Evolutionary conservation across 495 filamentous ascomycete genomes (phyloP).

Genomic region (Aspergillus nidulans): DNA sequence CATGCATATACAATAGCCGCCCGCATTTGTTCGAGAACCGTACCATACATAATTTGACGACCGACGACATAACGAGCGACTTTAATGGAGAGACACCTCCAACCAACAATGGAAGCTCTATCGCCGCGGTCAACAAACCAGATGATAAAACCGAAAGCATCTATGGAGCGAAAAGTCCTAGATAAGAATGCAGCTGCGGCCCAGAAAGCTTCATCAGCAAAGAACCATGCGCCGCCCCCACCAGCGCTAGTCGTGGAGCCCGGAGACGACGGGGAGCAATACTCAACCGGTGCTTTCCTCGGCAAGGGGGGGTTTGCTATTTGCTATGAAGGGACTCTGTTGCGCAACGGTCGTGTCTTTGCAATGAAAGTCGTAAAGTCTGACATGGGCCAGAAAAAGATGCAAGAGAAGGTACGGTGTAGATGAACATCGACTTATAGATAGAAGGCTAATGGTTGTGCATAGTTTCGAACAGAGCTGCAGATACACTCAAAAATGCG

Average conservation of each 20-base stretch:
- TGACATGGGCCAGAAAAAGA: slow-evolving; percentile 77
- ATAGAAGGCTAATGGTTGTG: slow-evolving; percentile 23
- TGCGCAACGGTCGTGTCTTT: slow-evolving; percentile 60
- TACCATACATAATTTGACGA: slow-evolving; percentile 16
- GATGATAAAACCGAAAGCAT: slow-evolving; percentile 40
- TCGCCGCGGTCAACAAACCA: slow-evolving; percentile 68
- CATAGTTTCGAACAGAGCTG: slow-evolving; percentile 91
- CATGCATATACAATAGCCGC: slow-evolving; percentile 5
- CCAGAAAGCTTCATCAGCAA: slow-evolving; percentile 38
- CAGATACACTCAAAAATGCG: slow-evolving; percentile 98
- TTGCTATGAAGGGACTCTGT: slow-evolving; percentile 72
- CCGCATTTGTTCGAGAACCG: slow-evolving; percentile 12
- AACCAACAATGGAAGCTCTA: slow-evolving; percentile 61
- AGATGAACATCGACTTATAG: neutral
- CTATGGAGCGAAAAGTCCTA: slow-evolving; percentile 43
- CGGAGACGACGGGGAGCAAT: slow-evolving; percentile 66
- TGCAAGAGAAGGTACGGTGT: slow-evolving; percentile 75
- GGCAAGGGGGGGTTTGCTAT: slow-evolving; percentile 96
- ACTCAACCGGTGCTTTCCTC: slow-evolving; percentile 75
- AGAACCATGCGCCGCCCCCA: slow-evolving; percentile 68
- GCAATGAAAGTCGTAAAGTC: slow-evolving; percentile 90
- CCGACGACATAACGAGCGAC: slow-evolving; percentile 1
- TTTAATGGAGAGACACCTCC: neutral
- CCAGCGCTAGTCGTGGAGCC: slow-evolving; percentile 76
- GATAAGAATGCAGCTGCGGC: slow-evolving; percentile 52